Conservation (phyloP, 139 green algal genomes). For the Diplosphaera chodatii region DNA sequence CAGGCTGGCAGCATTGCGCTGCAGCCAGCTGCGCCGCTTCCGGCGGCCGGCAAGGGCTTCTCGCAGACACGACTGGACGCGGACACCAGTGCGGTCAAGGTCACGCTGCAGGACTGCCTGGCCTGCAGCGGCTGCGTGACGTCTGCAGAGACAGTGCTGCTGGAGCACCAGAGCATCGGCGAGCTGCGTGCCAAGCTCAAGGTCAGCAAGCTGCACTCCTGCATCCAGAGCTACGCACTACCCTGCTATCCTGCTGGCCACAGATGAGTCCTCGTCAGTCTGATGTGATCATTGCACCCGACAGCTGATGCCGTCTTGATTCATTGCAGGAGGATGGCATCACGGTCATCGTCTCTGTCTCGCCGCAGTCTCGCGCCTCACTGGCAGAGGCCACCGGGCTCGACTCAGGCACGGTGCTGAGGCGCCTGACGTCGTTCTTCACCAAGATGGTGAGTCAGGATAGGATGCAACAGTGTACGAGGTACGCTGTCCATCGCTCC, state of each 20-base stretch:
- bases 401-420: slow-evolving; percentile 7
- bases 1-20: not conserved
- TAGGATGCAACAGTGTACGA: too few species aligned
- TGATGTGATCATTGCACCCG: too few species aligned
- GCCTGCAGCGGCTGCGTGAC: slow-evolving; percentile 97
- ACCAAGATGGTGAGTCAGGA: slow-evolving; percentile 21
- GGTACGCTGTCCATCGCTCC: too few species aligned
- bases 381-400: slow-evolving; percentile 51
- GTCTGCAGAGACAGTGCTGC: slow-evolving; percentile 87
- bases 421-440: slow-evolving; percentile 44
- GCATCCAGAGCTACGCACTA: too few species aligned
- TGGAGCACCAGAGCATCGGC: slow-evolving; percentile 82
- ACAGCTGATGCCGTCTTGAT: too few species aligned
- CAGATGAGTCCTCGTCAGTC: too few species aligned
- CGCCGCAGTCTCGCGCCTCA: slow-evolving; percentile 68
- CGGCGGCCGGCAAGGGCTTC: slow-evolving; percentile 11
- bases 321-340: slow-evolving; percentile 11
- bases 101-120: slow-evolving; percentile 94
- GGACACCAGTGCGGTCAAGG: slow-evolving; percentile 58
- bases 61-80: slow-evolving; percentile 8
- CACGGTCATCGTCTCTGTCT: slow-evolving; percentile 80
- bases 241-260: too few species aligned
- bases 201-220: not conserved
- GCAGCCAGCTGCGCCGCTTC: slow-evolving; percentile 7
- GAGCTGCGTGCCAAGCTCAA: slow-evolving; percentile 51